Conservation (phyloP, 2,329 filamentous ascomycete species). For the Emericellopsis cladophorae region DNA sequence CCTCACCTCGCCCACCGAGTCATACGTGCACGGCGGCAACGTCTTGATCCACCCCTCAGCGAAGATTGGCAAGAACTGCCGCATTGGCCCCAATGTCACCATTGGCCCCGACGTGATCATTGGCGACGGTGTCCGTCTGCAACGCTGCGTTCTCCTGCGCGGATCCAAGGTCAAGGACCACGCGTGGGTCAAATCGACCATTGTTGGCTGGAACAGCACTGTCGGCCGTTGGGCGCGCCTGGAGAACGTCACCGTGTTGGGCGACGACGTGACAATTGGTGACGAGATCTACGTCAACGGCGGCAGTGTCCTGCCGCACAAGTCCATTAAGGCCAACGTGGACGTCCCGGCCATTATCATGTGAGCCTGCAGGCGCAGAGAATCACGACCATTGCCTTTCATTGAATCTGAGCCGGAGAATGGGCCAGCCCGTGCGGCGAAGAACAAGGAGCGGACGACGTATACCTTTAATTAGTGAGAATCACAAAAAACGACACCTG, state of each 20-base stretch:
- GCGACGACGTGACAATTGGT: slow-evolving; percentile 93
- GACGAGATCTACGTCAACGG: slow-evolving; percentile 99
- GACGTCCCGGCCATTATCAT: slow-evolving; percentile 64
- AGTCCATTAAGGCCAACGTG: slow-evolving; percentile 97
- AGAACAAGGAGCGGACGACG: too few relatives aligned
- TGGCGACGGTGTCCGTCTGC: slow-evolving; percentile 85
- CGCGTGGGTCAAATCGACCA: slow-evolving; percentile 97
- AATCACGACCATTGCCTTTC: too few relatives aligned
- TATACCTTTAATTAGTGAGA: too few relatives aligned
- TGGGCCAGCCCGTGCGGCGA: too few relatives aligned
- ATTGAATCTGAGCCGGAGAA: too few relatives aligned
- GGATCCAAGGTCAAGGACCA: slow-evolving; percentile 96
- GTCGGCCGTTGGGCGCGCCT: slow-evolving; percentile 92
- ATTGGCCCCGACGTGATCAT: slow-evolving; percentile 88
- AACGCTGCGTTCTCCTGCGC: slow-evolving; percentile 80
- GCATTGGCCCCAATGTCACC: slow-evolving; percentile 93
- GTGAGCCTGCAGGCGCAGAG: slow-evolving; percentile 23
- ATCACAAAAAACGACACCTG: too few relatives aligned
- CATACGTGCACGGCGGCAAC: slow-evolving; percentile 85
- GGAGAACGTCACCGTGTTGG: slow-evolving; percentile 96
- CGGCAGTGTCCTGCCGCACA: slow-evolving; percentile 88
- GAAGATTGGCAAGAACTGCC: slow-evolving; percentile 97
- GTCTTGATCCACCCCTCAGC: slow-evolving; percentile 88
- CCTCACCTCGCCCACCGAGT: slow-evolving; percentile 59
- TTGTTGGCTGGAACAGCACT: slow-evolving; percentile 95